phyloP scores from a whole-genome alignment of 805 yeast genomes.

The Blastobotrys peoriensis region DNA sequence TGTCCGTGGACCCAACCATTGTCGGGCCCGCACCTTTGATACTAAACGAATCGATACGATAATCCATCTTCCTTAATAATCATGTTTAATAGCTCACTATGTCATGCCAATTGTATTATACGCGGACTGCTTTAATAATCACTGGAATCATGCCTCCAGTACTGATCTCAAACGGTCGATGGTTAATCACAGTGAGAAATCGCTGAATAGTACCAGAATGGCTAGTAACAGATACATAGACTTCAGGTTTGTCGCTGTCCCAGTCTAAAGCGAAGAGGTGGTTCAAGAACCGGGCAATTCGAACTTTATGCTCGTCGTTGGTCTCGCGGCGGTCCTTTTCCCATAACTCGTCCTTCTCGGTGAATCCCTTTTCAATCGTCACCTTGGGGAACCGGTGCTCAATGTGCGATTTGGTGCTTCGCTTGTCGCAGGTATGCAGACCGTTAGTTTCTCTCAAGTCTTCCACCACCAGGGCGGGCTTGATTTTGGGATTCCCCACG shows the following conservation, averaged over 20 bases:
- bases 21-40: too few relatives aligned
- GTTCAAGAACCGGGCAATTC: conserved; percentile 10
- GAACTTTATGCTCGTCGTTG: conserved; percentile 10
- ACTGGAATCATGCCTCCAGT: conserved; percentile 54
- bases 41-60: too few relatives aligned
- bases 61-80: too few relatives aligned
- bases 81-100: too few relatives aligned
- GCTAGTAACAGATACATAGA: conserved; percentile 35
- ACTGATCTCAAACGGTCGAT: conserved; percentile 41
- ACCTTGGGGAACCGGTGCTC: conserved; percentile 33
- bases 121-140: conserved; percentile 39
- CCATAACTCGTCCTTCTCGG: conserved; percentile 14
- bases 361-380: conserved; percentile 8
- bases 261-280: conserved; percentile 11
- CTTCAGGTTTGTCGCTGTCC: conserved; percentile 5
- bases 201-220: conserved; percentile 46
- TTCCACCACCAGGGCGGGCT: conserved; percentile 13
- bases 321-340: conserved; percentile 11
- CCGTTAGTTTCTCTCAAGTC: conserved; percentile 44
- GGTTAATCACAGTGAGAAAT: conserved; percentile 40
- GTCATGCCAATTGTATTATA: too few relatives aligned
- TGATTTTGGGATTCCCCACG: conserved; percentile 33
- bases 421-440: conserved; percentile 45
- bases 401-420: conserved; percentile 35
- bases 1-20: too few relatives aligned